phyloP scores from a whole-genome alignment of 2,329 filamentous ascomycete species.

The Verticillium albo-atrum region DNA sequence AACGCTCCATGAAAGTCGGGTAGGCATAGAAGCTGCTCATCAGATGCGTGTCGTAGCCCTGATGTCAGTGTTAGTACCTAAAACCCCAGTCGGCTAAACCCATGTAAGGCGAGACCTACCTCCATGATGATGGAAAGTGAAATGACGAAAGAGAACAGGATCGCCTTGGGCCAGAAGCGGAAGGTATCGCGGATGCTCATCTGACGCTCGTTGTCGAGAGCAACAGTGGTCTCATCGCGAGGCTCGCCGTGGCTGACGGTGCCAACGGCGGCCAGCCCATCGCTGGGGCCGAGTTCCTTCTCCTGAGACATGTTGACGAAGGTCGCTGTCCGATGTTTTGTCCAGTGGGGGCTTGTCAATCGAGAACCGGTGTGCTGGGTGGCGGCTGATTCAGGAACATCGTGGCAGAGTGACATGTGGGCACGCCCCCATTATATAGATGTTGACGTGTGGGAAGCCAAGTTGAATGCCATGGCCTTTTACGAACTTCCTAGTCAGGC shows the following conservation, averaged over 20 bases:
- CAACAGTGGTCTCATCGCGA: slow-evolving; percentile 4
- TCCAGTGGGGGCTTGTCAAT: not conserved
- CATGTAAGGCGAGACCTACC: not conserved
- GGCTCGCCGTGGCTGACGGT: slow-evolving; percentile 9
- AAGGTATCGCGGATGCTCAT: slow-evolving; percentile 15
- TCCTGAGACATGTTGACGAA: slow-evolving; percentile 6
- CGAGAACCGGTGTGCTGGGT: not conserved
- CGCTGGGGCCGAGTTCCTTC: slow-evolving; percentile 2
- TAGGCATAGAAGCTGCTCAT: slow-evolving; percentile 39
- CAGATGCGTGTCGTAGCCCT: slow-evolving; percentile 44
- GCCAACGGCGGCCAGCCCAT: slow-evolving; percentile 3
- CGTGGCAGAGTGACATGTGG: not conserved
- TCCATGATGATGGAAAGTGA: slow-evolving; percentile 46
- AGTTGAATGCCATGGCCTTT: not conserved
- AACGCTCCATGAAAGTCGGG: slow-evolving; percentile 36
- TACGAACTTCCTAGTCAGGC: not conserved
- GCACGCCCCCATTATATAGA: not conserved
- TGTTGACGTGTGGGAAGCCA: not conserved
- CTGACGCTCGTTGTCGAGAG: slow-evolving; percentile 14
- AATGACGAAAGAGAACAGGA: slow-evolving; percentile 41
- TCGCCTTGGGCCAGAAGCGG: slow-evolving; percentile 37
- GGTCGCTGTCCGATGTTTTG: not conserved
- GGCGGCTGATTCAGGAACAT: not conserved
- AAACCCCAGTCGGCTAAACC: not conserved
- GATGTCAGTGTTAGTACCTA: not conserved